Evolutionary conservation across 2,329 filamentous ascomycete genomes (phyloP), one percentile per base, ranked within the genome.

Genomic region (Sporothrix brunneoviolacea): DNA sequence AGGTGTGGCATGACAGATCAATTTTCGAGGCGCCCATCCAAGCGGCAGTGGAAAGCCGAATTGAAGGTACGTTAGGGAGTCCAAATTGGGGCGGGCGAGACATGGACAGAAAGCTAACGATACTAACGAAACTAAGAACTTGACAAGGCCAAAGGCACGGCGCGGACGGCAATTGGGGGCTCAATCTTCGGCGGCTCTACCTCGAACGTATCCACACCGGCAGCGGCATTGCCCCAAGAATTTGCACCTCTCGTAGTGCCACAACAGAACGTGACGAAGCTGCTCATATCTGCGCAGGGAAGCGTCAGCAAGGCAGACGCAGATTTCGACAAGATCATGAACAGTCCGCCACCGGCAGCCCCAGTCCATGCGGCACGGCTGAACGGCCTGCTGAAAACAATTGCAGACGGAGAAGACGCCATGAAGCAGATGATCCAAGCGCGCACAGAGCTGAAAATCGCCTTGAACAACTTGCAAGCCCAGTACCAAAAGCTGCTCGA

Each of bases 321-420:
- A 56, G 91, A 97, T 58, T 96, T 89, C 62, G 81, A 86, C 45
- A 95, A 91, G 65, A 76, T 94, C 62, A 86, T 57, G 35, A 49
- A 55, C 42, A 43, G 48, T 30, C 19, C 44, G 28, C 39, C 83
- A 49, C 89, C 91, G 0, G 86, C 89, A 0, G 84, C 91, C 0
- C 91, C 93, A 1, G 91, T 98, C 18, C 88, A 95, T 62, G 93
- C 93, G 2, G 91, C 91, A 13, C 85, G 89, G 24, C 79, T 98
- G 8, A 91, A 88, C 57, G 86, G 88, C 3, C 75, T 98, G n/a
- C 77, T 97, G 48, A 96, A 93, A 71, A 86, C 83, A 7, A 77
- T 98, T 16, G 88, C 89, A 18, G 88, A 81, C 56, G 93, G 93
- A 4, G 91, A 98, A 67, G 88, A 82, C 49, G 90, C 91, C 0